phyloP scores from a whole-genome alignment of 805 yeast species.

The Pichia phayaonensis region DNA sequence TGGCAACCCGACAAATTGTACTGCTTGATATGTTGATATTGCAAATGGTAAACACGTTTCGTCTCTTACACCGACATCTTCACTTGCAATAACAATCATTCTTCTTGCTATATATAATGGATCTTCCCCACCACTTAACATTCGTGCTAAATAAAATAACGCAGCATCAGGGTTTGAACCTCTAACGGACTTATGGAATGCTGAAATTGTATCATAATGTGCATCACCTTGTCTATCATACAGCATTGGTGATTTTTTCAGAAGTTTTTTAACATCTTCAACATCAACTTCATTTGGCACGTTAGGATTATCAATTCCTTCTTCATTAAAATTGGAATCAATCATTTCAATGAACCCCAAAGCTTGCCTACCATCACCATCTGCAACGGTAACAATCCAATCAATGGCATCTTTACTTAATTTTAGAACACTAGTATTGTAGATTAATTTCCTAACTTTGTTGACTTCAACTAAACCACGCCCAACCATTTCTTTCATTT shows the following conservation, averaged over 20 bases:
- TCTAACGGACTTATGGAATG: conserved; percentile 87
- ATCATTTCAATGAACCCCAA: conserved; percentile 71
- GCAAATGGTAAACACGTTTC: conserved; percentile 82
- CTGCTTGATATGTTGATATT: conserved; percentile 75
- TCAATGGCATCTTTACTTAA: conserved; percentile 51
- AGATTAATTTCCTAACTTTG: conserved; percentile 46
- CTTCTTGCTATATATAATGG: conserved; percentile 84
- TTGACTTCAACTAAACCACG: conserved; percentile 56
- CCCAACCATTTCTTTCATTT: conserved; percentile 44
- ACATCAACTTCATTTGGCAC: conserved; percentile 30
- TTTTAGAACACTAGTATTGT: conserved; percentile 41
- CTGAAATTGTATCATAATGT: conserved; percentile 93
- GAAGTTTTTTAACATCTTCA: conserved; percentile 32
- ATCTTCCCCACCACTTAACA: conserved; percentile 92
- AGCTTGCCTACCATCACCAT: conserved; percentile 87
- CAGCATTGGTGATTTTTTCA: conserved; percentile 46
- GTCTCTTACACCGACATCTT: conserved; percentile 85
- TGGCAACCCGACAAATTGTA: conserved; percentile 88
- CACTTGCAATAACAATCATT: conserved; percentile 92
- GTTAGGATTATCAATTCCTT: not conserved
- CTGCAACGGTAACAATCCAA: conserved; percentile 63
- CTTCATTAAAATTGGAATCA: conserved; percentile 40
- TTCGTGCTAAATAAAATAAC: conserved; percentile 73
- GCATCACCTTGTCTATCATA: conserved; percentile 87
- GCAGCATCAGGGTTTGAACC: conserved; percentile 91